phyloP scores from a whole-genome alignment of 2,329 filamentous ascomycete species.

The Gnomoniopsis smithogilvyi region DNA sequence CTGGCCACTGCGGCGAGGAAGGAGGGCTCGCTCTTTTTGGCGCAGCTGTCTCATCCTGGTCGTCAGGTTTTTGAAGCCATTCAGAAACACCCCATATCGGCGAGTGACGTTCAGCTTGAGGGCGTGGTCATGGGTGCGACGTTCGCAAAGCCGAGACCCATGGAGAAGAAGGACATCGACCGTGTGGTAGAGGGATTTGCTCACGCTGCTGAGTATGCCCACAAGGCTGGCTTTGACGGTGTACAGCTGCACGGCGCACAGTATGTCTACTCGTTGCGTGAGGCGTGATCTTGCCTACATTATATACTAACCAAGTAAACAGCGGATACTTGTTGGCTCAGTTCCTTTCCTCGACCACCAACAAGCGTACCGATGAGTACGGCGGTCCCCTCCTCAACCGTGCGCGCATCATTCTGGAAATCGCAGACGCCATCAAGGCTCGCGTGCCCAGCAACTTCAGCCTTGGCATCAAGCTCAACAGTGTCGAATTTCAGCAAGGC shows the following conservation, averaged over 20 bases:
- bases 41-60: slow-evolving; percentile 61
- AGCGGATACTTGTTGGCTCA: slow-evolving; percentile 42
- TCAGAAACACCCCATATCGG: slow-evolving; percentile 35
- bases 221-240: slow-evolving; percentile 53
- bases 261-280: slow-evolving; percentile 7
- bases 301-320: neutral
- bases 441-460: slow-evolving; percentile 35
- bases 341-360: slow-evolving; percentile 34
- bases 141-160: slow-evolving; percentile 50
- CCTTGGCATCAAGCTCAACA: slow-evolving; percentile 57
- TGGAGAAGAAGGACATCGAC: slow-evolving; percentile 48
- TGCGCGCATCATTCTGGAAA: slow-evolving; percentile 42
- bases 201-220: slow-evolving; percentile 52
- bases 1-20: slow-evolving; percentile 53
- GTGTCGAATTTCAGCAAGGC: slow-evolving; percentile 51
- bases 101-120: slow-evolving; percentile 36
- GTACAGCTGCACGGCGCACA: slow-evolving; percentile 46
- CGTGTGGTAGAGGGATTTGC: slow-evolving; percentile 52
- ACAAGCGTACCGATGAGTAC: slow-evolving; percentile 34
- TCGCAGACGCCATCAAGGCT: slow-evolving; percentile 35
- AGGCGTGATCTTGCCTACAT: neutral
- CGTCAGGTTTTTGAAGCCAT: slow-evolving; percentile 41
- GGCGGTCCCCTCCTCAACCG: slow-evolving; percentile 44
- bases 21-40: slow-evolving; percentile 58
- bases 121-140: slow-evolving; percentile 41